Conservation (phyloP, 495 filamentous ascomycete species). For the Hypoxylon trugodes region DNA sequence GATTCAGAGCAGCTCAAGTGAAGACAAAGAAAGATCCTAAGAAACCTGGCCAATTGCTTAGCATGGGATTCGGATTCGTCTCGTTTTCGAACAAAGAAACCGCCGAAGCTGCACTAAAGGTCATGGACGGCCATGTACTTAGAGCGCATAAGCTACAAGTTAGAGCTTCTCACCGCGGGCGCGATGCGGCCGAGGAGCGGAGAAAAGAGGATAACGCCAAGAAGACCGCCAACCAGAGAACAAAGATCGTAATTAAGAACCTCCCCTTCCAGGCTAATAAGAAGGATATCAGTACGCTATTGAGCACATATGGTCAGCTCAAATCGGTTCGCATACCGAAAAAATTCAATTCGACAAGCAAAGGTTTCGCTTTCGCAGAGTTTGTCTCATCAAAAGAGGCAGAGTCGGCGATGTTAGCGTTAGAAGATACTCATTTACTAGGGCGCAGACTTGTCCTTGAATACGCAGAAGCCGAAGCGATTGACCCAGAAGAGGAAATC, state of each 20-base stretch:
- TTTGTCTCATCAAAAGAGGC: slow-evolving; percentile 93
- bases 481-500: slow-evolving; percentile 95
- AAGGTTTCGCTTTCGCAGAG: slow-evolving; percentile 97
- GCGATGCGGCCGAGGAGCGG: slow-evolving; percentile 86
- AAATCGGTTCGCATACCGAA: slow-evolving; percentile 92
- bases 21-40: slow-evolving; percentile 91
- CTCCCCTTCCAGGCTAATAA: slow-evolving; percentile 94
- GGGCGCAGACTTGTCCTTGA: slow-evolving; percentile 88
- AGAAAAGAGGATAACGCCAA: slow-evolving; percentile 78
- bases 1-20: slow-evolving; percentile 82
- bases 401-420: slow-evolving; percentile 87
- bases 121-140: slow-evolving; percentile 87
- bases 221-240: slow-evolving; percentile 73
- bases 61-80: slow-evolving; percentile 96
- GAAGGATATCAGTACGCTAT: slow-evolving; percentile 85
- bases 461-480: slow-evolving; percentile 83
- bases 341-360: slow-evolving; percentile 85
- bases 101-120: slow-evolving; percentile 77
- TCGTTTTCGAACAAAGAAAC: slow-evolving; percentile 82
- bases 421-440: slow-evolving; percentile 92
- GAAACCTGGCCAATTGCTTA: slow-evolving; percentile 80
- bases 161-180: slow-evolving; percentile 81
- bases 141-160: slow-evolving; percentile 86
- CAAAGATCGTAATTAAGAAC: slow-evolving; percentile 98
- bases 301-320: slow-evolving; percentile 89